phyloP scores from a whole-genome alignment of 2,329 filamentous ascomycete genomes.

The Colletotrichum musae region DNA sequence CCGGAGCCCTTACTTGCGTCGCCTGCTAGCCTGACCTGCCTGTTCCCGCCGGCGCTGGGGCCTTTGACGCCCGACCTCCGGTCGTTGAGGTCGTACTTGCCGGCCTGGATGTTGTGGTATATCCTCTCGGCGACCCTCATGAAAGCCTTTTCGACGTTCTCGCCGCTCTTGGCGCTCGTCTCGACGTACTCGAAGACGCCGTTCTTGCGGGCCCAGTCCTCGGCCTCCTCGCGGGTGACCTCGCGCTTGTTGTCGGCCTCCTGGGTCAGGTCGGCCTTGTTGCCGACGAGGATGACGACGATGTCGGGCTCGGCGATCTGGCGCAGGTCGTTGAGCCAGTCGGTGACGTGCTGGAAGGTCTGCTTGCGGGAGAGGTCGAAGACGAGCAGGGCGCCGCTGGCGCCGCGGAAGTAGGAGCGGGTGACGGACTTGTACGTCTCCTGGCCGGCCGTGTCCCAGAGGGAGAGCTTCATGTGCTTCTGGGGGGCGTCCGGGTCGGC shows the following conservation, averaged over 20 bases:
- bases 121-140: conserved; percentile 94
- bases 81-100: conserved; percentile 95
- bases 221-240: conserved; percentile 86
- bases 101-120: conserved; percentile 96
- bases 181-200: conserved; percentile 95
- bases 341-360: conserved; percentile 89
- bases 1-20: conserved; percentile 55
- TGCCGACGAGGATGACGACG: conserved; percentile 93
- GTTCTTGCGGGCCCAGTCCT: conserved; percentile 89
- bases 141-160: conserved; percentile 94
- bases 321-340: conserved; percentile 94
- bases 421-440: conserved; percentile 99
- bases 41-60: conserved; percentile 64
- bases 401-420: conserved; percentile 90
- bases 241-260: conserved; percentile 75
- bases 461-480: conserved; percentile 90
- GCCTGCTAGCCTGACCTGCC: conserved; percentile 62
- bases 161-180: conserved; percentile 95
- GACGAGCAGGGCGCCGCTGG: conserved; percentile 81
- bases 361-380: conserved; percentile 91
- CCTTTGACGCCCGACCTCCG: conserved; percentile 92
- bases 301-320: conserved; percentile 97
- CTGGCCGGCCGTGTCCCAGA: conserved; percentile 97
- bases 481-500: conserved; percentile 56
- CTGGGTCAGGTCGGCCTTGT: conserved; percentile 88